Evolutionary conservation across 106 monocot genomes (phyloP).

Genomic region (Allium cepa): DNA sequence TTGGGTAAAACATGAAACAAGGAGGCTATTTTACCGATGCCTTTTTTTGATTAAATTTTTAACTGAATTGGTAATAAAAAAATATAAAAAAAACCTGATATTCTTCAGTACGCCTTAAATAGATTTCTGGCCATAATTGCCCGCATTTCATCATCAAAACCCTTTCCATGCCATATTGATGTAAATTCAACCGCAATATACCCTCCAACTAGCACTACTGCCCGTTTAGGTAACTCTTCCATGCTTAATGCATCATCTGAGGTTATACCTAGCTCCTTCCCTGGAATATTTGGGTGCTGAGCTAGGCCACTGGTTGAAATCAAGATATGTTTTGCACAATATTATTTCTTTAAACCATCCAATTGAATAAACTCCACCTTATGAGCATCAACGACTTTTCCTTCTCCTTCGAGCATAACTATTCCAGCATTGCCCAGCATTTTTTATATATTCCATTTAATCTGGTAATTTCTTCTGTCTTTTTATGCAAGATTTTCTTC

Average conservation of each 20-base stretch:
- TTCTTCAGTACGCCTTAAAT: too few species aligned
- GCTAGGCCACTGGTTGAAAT: slow-evolving; percentile 97
- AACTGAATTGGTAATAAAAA: too few species aligned
- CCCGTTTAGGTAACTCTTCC: slow-evolving; percentile 90
- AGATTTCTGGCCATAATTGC: slow-evolving; percentile 75
- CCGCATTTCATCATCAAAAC: slow-evolving; percentile 99
- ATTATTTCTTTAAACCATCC: slow-evolving; percentile 67
- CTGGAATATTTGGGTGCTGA: slow-evolving; percentile 64
- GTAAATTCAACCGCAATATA: slow-evolving; percentile 99
- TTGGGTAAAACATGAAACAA: too few species aligned
- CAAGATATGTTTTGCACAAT: slow-evolving; percentile 82
- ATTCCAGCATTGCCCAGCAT: slow-evolving; percentile 77
- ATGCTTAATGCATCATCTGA: slow-evolving; percentile 98
- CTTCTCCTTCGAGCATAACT: slow-evolving; percentile 90
- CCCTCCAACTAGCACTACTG: slow-evolving; percentile 94
- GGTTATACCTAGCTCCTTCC: slow-evolving; percentile 95
- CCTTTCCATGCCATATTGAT: slow-evolving; percentile 89
- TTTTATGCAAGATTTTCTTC: slow-evolving; percentile 94
- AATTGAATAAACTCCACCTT: slow-evolving; percentile 56
- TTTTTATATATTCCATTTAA: slow-evolving; percentile 92
- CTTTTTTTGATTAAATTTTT: too few species aligned
- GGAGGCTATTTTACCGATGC: too few species aligned
- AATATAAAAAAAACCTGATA: too few species aligned
- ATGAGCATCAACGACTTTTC: slow-evolving; percentile 74
- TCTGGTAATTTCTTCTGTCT: slow-evolving; percentile 74